Conservation (phyloP, 129 eudicot species). For the Kitagawia praeruptora region DNA sequence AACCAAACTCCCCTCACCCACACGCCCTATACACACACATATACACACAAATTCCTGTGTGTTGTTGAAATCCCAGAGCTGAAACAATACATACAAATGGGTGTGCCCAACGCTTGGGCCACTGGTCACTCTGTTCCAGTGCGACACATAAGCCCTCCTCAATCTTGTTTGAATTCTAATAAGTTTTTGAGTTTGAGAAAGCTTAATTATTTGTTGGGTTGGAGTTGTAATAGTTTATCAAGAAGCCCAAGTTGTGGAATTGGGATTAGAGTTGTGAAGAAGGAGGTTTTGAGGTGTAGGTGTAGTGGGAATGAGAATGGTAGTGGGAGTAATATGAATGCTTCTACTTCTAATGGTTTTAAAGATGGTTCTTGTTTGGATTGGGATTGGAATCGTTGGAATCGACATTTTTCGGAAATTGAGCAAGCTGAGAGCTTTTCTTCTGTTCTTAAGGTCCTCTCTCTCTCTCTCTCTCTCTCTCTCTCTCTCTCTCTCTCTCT, state of each 20-base stretch:
- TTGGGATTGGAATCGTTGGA: slow-evolving; percentile 98
- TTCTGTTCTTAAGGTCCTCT: slow-evolving; percentile 74
- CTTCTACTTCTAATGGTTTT: slow-evolving; percentile 21
- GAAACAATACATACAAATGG: slow-evolving; percentile 29
- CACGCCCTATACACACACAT: background rate
- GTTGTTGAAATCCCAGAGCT: background rate
- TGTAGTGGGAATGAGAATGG: slow-evolving; percentile 18
- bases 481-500: background rate
- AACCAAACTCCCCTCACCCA: slow-evolving; percentile 3
- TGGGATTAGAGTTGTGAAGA: slow-evolving; percentile 11
- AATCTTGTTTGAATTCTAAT: slow-evolving; percentile 10
- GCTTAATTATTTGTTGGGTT: slow-evolving; percentile 24
- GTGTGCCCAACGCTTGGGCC: slow-evolving; percentile 65
- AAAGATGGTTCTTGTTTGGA: slow-evolving; percentile 29
- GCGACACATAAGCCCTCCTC: slow-evolving; percentile 29
- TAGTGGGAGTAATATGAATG: background rate
- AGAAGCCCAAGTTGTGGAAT: slow-evolving; percentile 14
- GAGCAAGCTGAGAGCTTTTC: slow-evolving; percentile 82
- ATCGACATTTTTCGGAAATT: slow-evolving; percentile 70
- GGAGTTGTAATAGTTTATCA: slow-evolving; percentile 7
- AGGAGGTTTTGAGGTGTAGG: slow-evolving; percentile 22
- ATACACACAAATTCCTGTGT: background rate
- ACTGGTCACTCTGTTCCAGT: slow-evolving; percentile 39
- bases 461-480: background rate
- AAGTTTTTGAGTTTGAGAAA: slow-evolving; percentile 21